Evolutionary conservation across 2,329 filamentous ascomycete genomes (phyloP).

Genomic region (Beauveria sp.): DNA sequence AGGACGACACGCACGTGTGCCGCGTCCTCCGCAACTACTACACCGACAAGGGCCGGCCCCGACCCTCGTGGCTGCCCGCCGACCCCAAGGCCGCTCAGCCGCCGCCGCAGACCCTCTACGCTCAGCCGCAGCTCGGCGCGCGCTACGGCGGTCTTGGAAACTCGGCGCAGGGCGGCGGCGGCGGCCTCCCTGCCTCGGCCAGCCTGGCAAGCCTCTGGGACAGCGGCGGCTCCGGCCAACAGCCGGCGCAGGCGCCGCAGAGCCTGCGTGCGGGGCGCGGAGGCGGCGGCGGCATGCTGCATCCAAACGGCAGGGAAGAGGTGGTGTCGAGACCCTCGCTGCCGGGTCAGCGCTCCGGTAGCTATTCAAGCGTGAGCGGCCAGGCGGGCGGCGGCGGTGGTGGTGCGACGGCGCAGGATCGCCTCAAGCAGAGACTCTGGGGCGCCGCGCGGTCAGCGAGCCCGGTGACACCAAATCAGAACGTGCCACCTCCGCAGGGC

Average conservation of each 20-base stretch:
- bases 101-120: constrained; percentile 46
- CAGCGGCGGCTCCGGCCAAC: constrained; percentile 26
- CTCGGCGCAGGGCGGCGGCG: constrained; percentile 26
- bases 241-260: constrained; percentile 21
- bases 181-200: neutral
- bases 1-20: constrained; percentile 92
- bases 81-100: constrained; percentile 66
- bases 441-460: constrained; percentile 49
- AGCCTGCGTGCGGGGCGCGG: constrained; percentile 24
- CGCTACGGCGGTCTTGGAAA: constrained; percentile 43
- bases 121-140: constrained; percentile 41
- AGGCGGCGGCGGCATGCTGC: neutral
- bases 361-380: constrained; percentile 53
- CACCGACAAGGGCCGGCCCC: constrained; percentile 72
- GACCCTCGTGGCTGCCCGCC: constrained; percentile 81
- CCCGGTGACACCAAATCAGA: constrained; percentile 31
- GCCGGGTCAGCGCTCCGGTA: constrained; percentile 66
- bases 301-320: constrained; percentile 23
- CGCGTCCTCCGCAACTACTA: constrained; percentile 92
- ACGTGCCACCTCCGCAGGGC: constrained; percentile 22
- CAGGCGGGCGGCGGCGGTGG: constrained; percentile 25
- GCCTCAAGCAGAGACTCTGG: constrained; percentile 74
- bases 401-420: constrained; percentile 64
- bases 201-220: constrained; percentile 53
- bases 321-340: constrained; percentile 47